Evolutionary conservation across 805 yeast genomes (phyloP).

Genomic region (Candida manassasensis): DNA sequence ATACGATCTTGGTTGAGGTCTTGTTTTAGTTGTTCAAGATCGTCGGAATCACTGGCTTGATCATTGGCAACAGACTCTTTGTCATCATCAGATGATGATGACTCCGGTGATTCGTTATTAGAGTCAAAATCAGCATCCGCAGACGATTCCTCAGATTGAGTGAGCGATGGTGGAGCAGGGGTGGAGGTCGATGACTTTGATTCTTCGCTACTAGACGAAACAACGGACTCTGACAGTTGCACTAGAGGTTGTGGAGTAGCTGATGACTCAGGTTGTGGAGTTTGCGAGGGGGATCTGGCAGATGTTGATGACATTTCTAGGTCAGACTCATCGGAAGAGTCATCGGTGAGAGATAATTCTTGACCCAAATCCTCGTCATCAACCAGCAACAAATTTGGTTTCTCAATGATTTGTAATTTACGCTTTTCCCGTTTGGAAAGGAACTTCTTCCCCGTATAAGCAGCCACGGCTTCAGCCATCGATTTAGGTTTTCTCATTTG

Average conservation of each 20-base stretch:
- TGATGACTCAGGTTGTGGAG: too few species aligned
- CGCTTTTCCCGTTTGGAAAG: constrained; percentile 43
- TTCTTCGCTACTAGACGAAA: neutral
- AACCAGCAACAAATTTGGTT: constrained; percentile 6
- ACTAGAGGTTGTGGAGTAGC: too few species aligned
- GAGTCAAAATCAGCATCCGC: neutral
- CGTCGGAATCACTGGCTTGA: constrained; percentile 9
- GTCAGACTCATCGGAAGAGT: constrained; percentile 14
- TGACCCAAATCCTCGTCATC: constrained; percentile 19
- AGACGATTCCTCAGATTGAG: neutral
- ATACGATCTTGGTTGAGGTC: constrained; percentile 12
- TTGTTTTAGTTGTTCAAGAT: constrained; percentile 11
- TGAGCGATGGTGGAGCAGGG: neutral
- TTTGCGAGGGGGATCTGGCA: too few species aligned
- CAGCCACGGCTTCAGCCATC: constrained; percentile 57
- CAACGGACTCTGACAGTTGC: neutral
- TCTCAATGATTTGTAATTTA: constrained; percentile 20
- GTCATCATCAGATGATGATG: constrained; percentile 16
- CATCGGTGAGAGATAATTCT: constrained; percentile 16
- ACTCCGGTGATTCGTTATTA: neutral
- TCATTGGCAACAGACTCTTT: too few species aligned
- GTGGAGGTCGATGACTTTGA: neutral
- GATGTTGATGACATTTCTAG: too few species aligned
- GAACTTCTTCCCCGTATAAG: constrained; percentile 52
- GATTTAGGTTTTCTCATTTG: constrained; percentile 35